Percentiles rank a stretch among this genome's conserved stretches.
Conservation (phyloP, 805 yeast genomes). For the Teunomyces lycoperdinae region DNA sequence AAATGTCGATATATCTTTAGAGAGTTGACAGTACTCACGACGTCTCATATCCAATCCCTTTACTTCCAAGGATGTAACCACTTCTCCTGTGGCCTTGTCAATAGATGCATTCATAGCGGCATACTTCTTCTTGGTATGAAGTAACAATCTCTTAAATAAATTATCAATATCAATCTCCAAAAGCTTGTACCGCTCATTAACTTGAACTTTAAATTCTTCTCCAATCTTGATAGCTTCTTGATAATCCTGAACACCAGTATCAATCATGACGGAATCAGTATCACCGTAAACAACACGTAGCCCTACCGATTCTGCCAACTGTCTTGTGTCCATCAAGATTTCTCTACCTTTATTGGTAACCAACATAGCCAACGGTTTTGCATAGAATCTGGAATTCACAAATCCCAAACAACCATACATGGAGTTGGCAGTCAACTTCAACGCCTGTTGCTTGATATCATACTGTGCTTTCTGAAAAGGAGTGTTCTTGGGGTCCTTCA, state of each 20-base stretch:
- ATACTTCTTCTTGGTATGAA: constrained; percentile 96
- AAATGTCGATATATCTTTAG: constrained; percentile 81
- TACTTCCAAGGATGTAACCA: constrained; percentile 63
- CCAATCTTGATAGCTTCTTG: constrained; percentile 81
- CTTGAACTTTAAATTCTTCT: constrained; percentile 75
- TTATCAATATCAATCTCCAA: constrained; percentile 95
- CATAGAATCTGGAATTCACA: constrained; percentile 87
- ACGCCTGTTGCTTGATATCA: constrained; percentile 94
- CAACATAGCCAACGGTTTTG: constrained; percentile 92
- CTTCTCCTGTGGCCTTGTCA: constrained; percentile 53
- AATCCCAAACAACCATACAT: constrained; percentile 99
- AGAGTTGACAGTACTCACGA: constrained; percentile 91
- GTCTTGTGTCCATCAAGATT: constrained; percentile 87
- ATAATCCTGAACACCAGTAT: constrained; percentile 71
- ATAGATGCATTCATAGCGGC: constrained; percentile 77
- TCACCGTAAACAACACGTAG: constrained; percentile 94
- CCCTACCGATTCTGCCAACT: constrained; percentile 81
- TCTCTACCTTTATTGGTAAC: constrained; percentile 96
- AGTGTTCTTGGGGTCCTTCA: constrained; percentile 70
- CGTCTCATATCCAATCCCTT: constrained; percentile 97
- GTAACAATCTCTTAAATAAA: constrained; percentile 75
- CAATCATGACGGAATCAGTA: constrained; percentile 98
- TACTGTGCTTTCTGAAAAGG: constrained; percentile 72
- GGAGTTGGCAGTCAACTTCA: constrained; percentile 96
- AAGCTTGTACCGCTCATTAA: constrained; percentile 82